Evolutionary conservation across 129 eudicot genomes (phyloP).

Genomic region (Helianthus annuus): DNA sequence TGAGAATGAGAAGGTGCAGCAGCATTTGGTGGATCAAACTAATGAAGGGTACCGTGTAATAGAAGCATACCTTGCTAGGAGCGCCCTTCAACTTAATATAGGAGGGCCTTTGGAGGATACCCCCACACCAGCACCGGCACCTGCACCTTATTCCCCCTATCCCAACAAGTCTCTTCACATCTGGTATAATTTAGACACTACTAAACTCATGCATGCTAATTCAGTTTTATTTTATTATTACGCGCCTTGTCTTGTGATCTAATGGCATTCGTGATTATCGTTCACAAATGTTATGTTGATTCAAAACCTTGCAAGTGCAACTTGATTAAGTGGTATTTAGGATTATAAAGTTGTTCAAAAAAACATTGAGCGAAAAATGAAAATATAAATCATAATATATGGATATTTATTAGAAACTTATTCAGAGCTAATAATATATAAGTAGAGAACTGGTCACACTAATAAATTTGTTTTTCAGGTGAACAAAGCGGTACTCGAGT

Average conservation of each 20-base stretch:
- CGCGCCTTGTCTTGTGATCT: too few relatives aligned
- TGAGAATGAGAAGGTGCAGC: conserved; percentile 58
- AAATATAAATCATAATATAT: too few relatives aligned
- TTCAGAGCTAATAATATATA: neutral
- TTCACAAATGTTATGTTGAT: too few relatives aligned
- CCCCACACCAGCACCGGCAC: neutral
- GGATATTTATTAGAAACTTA: too few relatives aligned
- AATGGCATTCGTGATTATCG: too few relatives aligned
- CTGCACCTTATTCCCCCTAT: conserved; percentile 19
- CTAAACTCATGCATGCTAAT: neutral
- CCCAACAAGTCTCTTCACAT: conserved; percentile 36
- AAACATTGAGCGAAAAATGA: too few relatives aligned
- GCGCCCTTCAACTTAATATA: conserved; percentile 33
- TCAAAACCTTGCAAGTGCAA: too few relatives aligned
- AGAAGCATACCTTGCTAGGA: conserved; percentile 37
- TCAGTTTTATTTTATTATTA: neutral
- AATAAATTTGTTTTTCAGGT: conserved; percentile 18
- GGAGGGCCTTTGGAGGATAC: conserved; percentile 29
- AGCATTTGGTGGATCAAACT: conserved; percentile 30
- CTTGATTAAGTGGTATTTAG: too few relatives aligned
- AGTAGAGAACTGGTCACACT: neutral
- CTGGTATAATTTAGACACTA: conserved; percentile 23
- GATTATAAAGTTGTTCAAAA: too few relatives aligned
- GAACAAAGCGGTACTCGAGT: conserved; percentile 11
- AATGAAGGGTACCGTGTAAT: conserved; percentile 39